These are phyloP conservation scores for Vitis hybrid DNA, from an alignment of 177 flowering plant species.

Conservation along the genomic window DNA sequence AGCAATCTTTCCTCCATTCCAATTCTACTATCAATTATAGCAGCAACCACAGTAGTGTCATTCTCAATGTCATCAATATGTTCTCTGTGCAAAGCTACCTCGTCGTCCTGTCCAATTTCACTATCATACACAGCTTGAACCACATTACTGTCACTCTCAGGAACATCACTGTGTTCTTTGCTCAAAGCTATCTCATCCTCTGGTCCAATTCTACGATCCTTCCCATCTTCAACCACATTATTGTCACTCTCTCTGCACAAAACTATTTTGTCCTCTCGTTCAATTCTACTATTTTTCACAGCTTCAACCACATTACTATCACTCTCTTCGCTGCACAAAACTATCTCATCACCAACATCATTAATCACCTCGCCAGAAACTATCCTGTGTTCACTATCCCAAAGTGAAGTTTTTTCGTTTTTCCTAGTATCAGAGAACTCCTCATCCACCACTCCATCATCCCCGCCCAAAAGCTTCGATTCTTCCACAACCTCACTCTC, in stretches of 20 bases:
- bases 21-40: not conserved
- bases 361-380: too few relatives aligned
- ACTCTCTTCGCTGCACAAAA: too few relatives aligned
- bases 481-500: not conserved
- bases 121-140: not conserved
- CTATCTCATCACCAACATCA: too few relatives aligned
- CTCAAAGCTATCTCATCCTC: not conserved
- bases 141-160: conserved; percentile 1
- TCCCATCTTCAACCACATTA: not conserved
- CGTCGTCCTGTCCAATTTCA: not conserved
- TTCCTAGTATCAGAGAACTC: too few relatives aligned
- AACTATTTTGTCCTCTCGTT: not conserved
- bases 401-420: too few relatives aligned
- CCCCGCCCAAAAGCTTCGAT: too few relatives aligned
- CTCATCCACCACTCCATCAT: too few relatives aligned
- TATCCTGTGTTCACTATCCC: too few relatives aligned
- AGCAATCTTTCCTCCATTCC: not conserved
- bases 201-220: not conserved
- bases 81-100: not conserved
- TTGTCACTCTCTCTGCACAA: not conserved
- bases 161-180: not conserved
- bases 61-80: not conserved
- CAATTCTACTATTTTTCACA: too few relatives aligned
- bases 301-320: too few relatives aligned
- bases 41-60: not conserved